Base-by-base conservation (phyloP, 2,329 filamentous ascomycete genomes). In the Diaporthe ilicicola region DNA sequence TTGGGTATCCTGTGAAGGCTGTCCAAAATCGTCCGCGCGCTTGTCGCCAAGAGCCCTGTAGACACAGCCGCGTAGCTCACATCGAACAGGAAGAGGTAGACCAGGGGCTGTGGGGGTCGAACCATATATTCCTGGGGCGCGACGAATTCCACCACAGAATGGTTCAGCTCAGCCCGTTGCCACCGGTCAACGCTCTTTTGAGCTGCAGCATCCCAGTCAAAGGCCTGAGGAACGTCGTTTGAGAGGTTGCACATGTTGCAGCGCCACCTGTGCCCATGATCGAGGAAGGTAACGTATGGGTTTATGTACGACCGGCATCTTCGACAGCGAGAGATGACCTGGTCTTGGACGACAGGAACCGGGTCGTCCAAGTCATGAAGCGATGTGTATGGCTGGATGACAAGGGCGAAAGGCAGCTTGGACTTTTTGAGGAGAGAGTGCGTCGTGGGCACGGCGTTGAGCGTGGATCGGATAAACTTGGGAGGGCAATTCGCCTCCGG, bases 61-160 rank as follows among this genome's bases (percentile, higher is more conserved):
- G 94, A 94, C 19, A 98, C 93, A 39, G 95, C 91, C 15, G 94
- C 91, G 77, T 94, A 97, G 86, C 94, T 97, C 74, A 98, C 95
- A 77, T 98, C 95, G 78, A 98, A 94, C 76, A 97, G 86, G 88
- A 98, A 98, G 17, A 98, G 88, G 80, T 98, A 98, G 48, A 98
- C 95, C 48, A 98, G 87, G 48, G 96, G 96, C 82, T 97, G 95
- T 54, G 96, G 96, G 70, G 96, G 95, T 73, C 96, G 93, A 44
- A 99, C 96, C 96, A 99, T 99, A 83, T 99, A 99, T 83, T 99
- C 96, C 82, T 99, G 96, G 2, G 96, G 96, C 15, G 96, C 96
- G 75, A 99, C 93, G 79, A 98, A 99, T 79, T 99, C 96, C 72
- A 97, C 95, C 44, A 98, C 94, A n/a, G 94, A 89, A 79, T 98